Conservation (phyloP, 179 eudicot genomes). For the Gypsophila paniculata region DNA sequence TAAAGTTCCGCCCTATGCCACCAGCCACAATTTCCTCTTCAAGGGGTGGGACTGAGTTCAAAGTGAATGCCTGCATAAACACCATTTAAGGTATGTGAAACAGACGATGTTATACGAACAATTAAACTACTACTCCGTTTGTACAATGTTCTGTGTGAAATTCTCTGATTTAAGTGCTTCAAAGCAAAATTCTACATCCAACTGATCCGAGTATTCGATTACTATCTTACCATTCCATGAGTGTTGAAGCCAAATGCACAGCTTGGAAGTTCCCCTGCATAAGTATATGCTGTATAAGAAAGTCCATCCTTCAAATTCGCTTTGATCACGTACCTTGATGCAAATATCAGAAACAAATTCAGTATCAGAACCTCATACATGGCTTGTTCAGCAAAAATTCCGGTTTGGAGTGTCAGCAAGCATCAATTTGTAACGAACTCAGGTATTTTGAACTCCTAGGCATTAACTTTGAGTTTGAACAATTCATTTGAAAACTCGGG, state of each 20-base stretch:
- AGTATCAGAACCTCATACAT: neutral
- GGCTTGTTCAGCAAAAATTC: neutral
- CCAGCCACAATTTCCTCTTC: constrained; percentile 64
- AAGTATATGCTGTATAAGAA: constrained; percentile 75
- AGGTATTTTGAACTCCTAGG: neutral
- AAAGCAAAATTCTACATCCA: neutral
- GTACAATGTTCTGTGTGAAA: neutral
- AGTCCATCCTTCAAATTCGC: constrained; percentile 50
- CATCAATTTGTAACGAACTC: too few species aligned
- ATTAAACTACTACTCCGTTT: neutral
- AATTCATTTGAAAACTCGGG: neutral
- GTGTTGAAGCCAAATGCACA: constrained; percentile 89
- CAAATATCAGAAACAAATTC: neutral
- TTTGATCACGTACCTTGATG: constrained; percentile 58
- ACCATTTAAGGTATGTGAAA: constrained; percentile 13
- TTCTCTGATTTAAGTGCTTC: neutral
- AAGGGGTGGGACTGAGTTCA: constrained; percentile 84
- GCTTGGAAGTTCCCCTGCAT: constrained; percentile 98
- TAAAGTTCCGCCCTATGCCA: constrained; percentile 71
- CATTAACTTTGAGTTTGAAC: neutral
- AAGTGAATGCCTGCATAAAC: constrained; percentile 67
- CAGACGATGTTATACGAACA: neutral
- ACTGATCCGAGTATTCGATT: too few species aligned
- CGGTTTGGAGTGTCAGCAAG: neutral
- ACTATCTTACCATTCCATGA: constrained; percentile 54